phyloP scores from a whole-genome alignment of 1,284 basidiomycete genomes.

The Apiotrichum porosum region DNA sequence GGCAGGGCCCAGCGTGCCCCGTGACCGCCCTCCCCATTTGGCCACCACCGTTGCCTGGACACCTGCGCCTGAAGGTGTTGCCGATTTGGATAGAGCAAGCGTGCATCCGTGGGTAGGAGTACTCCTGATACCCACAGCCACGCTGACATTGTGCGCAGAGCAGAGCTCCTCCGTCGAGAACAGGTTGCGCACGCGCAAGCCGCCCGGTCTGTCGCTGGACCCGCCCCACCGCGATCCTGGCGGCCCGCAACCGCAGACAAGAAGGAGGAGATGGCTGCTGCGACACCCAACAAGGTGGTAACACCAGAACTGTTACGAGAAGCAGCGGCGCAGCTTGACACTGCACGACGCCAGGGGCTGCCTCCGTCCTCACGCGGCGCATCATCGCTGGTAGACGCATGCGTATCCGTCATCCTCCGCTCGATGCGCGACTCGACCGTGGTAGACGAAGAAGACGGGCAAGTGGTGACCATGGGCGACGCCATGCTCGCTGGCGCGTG shows the following conservation, averaged over 20 bases:
- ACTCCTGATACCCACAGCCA: too few species aligned
- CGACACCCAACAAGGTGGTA: background rate
- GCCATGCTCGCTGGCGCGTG: constrained; percentile 26
- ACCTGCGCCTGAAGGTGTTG: constrained; percentile 4
- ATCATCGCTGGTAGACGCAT: constrained; percentile 21
- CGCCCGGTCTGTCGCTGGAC: constrained; percentile 33
- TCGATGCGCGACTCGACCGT: constrained; percentile 23
- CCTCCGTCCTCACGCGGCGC: background rate
- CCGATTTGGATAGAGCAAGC: too few species aligned
- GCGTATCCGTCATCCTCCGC: constrained; percentile 21
- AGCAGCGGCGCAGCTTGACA: constrained; percentile 1
- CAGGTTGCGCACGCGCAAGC: constrained; percentile 26
- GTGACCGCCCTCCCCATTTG: constrained; percentile 18
- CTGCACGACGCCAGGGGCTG: background rate
- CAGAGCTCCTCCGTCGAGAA: constrained; percentile 32
- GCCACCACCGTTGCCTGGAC: constrained; percentile 13
- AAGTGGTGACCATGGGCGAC: constrained; percentile 17
- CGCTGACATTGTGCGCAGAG: constrained; percentile 17
- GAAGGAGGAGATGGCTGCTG: too few species aligned
- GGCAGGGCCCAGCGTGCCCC: background rate
- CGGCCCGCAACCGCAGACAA: constrained; percentile 1
- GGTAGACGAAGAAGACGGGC: constrained; percentile 2
- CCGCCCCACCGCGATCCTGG: constrained; percentile 41
- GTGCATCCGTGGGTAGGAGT: constrained; percentile 32
- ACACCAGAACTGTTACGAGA: background rate